Percentiles rank a stretch among this genome's conserved stretches.
Evolutionary conservation across 176 grass and related monocot species (phyloP).

Genomic region (Pontederia paniculata): DNA sequence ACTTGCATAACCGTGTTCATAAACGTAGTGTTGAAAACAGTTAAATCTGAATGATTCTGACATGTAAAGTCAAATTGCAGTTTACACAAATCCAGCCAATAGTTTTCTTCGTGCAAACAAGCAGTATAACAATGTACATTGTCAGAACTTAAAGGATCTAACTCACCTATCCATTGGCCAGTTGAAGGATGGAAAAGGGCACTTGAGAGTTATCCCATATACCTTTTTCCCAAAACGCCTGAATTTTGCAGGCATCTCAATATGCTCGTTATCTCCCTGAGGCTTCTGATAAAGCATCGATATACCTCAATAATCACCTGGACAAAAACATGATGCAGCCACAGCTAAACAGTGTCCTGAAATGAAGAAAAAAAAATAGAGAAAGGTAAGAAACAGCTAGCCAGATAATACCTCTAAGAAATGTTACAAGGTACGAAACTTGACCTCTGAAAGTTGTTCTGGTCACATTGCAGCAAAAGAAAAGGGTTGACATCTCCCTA

Average conservation of each 20-base stretch:
- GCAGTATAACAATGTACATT: too few relatives aligned
- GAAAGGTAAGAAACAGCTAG: constrained; percentile 1
- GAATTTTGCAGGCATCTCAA: constrained; percentile 37
- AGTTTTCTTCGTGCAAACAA: too few relatives aligned
- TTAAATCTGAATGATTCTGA: too few relatives aligned
- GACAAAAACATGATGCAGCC: constrained; percentile 79
- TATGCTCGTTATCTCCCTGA: constrained; percentile 25
- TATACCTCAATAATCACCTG: constrained; percentile 67
- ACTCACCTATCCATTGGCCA: constrained; percentile 95
- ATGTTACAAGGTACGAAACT: background rate
- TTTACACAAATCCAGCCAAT: too few relatives aligned
- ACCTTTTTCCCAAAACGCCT: constrained; percentile 59
- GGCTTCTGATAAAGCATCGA: constrained; percentile 60
- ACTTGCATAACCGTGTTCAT: too few relatives aligned
- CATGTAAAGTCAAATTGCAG: too few relatives aligned
- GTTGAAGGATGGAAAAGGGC: constrained; percentile 64
- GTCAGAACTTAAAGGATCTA: background rate
- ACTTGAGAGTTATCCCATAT: constrained; percentile 57
- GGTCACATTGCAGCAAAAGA: constrained; percentile 57
- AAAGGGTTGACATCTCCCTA: constrained; percentile 47
- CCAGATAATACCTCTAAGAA: background rate
- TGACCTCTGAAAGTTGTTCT: constrained; percentile 85
- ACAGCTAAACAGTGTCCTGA: constrained; percentile 79
- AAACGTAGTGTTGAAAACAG: too few relatives aligned
- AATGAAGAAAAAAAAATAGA: constrained; percentile 13